These are phyloP conservation scores for Magnusiomyces sp. DNA, from an alignment of 1,139 yeast genomes.

Conservation along the genomic window DNA sequence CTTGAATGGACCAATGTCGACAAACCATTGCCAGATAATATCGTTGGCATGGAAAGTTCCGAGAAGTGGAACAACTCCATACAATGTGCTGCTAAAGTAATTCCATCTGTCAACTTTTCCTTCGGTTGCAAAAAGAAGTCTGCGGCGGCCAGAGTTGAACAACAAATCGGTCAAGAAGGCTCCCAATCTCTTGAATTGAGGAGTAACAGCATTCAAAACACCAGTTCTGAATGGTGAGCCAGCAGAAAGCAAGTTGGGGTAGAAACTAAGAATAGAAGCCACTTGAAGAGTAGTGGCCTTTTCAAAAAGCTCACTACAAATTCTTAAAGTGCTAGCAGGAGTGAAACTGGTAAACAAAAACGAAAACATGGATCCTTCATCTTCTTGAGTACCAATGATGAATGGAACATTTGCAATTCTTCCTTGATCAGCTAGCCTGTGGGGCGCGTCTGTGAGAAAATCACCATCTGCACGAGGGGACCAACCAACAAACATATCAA, in stretches of 20 bases:
- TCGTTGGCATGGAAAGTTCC: conserved; percentile 19
- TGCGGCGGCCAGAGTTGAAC: conserved; percentile 20
- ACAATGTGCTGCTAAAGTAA: neutral
- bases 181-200: conserved; percentile 18
- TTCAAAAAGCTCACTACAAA: neutral
- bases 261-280: conserved; percentile 9
- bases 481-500: conserved; percentile 12
- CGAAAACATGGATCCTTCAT: conserved; percentile 21
- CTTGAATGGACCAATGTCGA: conserved; percentile 5
- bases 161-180: conserved; percentile 19
- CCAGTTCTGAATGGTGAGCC: conserved; percentile 22
- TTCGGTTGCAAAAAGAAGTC: neutral
- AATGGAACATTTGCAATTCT: conserved; percentile 17
- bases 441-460: conserved; percentile 13
- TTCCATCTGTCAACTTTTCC: neutral
- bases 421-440: conserved; percentile 13
- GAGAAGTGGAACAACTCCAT: conserved; percentile 13
- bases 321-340: neutral
- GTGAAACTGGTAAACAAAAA: conserved; percentile 4
- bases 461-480: conserved; percentile 20
- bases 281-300: conserved; percentile 8
- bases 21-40: conserved; percentile 8
- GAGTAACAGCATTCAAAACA: conserved; percentile 5
- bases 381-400: conserved; percentile 20
- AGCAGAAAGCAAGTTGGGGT: conserved; percentile 15